Evolutionary conservation across 2,329 filamentous ascomycete genomes (phyloP), one percentile per base, ranked within the genome.

Genomic region (Aureobasidium sp.): DNA sequence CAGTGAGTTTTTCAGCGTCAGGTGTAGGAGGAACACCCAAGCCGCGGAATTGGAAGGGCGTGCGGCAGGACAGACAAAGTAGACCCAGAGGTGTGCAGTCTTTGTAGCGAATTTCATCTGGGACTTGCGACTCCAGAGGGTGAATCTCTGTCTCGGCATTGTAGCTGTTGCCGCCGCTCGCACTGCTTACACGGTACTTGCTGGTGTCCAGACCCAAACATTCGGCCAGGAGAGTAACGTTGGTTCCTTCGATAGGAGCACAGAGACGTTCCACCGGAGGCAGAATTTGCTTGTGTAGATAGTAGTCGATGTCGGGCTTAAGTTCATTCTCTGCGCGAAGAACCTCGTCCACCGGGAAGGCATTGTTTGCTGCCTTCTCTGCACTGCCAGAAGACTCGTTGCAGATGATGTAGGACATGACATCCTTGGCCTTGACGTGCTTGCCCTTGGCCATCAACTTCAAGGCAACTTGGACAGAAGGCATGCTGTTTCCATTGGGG

Each of bases 261-360:
- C 94, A 99, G 26, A 99, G 86, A 82, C 94, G 90, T 78, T 99
- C 94, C 29, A 99, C 94, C 0, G 94, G 94, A 12, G 94, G 94
- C 76, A 99, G 91, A 63, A 99, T 97, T 75, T 99, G 94, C 79
- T 99, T 99, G 79, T 91, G 88, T 42, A 99, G 85, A 74, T 99
- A 99, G 84, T 92, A 97, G 72, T 99, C 94, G n/a, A 97, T 84
- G 71, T 99, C 94, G 2, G 92, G 90, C 63, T 87, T 83, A 7
- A 99, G 82, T 1, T 80, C 87, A 1, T 87, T 86, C 67, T 89
- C 89, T 17, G 84, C 72, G 71, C 94, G 95, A 63, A 90, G 79
- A 20, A 96, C 86, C 73, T 99, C 94, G 62, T 91, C 87, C 1
- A 90, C 87, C 5, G 89, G 87, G 73, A 90, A 93, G 3, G 94